phyloP scores from a whole-genome alignment of 1,139 yeast species.

The Geotrichum europaeum region DNA sequence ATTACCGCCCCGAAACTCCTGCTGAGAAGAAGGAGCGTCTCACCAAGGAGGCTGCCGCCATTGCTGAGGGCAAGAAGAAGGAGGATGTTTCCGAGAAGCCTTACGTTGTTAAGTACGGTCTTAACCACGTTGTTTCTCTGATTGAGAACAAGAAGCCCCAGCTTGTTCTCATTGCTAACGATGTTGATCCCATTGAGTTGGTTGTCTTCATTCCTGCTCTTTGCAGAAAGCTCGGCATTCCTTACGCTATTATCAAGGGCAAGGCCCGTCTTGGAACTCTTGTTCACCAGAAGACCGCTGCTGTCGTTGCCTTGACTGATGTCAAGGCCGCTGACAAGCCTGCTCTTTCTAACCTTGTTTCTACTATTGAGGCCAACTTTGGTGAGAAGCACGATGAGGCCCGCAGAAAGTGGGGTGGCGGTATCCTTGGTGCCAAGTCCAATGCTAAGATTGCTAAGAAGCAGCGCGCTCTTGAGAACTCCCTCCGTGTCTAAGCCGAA shows the following conservation, averaged over 20 bases:
- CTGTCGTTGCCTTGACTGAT: conserved; percentile 96
- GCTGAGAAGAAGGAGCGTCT: conserved; percentile 98
- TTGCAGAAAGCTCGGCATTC: conserved; percentile 98
- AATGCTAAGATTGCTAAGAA: conserved; percentile 63
- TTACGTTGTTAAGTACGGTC: conserved; percentile 91
- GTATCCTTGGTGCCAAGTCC: conserved; percentile 92
- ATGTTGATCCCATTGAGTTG: conserved; percentile 97
- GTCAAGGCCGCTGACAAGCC: conserved; percentile 91
- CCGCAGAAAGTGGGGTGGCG: conserved; percentile 99
- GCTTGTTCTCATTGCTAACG: conserved; percentile 94
- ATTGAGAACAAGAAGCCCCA: conserved; percentile 98
- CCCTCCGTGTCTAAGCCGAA: conserved; percentile 14
- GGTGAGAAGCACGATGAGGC: conserved; percentile 86
- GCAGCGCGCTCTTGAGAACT: conserved; percentile 19
- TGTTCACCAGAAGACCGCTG: conserved; percentile 93
- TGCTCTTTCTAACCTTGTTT: conserved; percentile 83
- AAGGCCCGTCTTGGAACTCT: conserved; percentile 97
- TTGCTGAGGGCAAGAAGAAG: conserved; percentile 95
- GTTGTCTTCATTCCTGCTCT: conserved; percentile 96
- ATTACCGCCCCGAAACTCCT: conserved; percentile 96
- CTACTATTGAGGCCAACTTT: conserved; percentile 91
- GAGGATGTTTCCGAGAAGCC: conserved; percentile 96
- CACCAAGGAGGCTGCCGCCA: conserved; percentile 97
- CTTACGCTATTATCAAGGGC: conserved; percentile 97
- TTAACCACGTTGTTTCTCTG: conserved; percentile 95